Base-by-base conservation (phyloP, 2,329 filamentous ascomycete genomes). In the Cladosporium colombiae region DNA sequence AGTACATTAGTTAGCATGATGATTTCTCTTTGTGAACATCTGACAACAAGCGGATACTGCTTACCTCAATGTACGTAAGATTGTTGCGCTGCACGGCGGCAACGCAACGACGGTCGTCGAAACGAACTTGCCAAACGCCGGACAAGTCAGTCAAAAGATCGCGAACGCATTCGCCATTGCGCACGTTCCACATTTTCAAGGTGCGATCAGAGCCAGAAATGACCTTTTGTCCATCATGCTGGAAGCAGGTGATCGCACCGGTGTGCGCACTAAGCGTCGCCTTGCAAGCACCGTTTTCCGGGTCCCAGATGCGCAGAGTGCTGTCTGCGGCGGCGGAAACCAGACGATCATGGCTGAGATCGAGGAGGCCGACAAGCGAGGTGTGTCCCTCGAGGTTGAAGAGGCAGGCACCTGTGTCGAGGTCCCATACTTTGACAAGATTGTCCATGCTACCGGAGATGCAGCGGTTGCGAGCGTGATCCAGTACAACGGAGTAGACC, bases 391-490 rank as follows among this genome's bases (percentile, higher is more conserved):
- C 94, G 0, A 99, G 86, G 0, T 92, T 97, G 78, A 94, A 91
- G 13, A 98, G 82, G 71, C 93, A 91, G 0, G 89, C 82, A 0
- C 95, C 95, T 2, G 91, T 95, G 33, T 92, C 89, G 16, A 99
- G 84, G 67, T 94, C 95, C 95, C 95, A 99, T 14, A 99, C 94
- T 79, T 97, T 98, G 75, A 99, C 95, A 69, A 93, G 85, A 68
- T 95, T 97, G 77, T 99, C 95, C 95, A 99, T 99, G 7, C 93
- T 97, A 14, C 95, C 95, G 69, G 93, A 97, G 69, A 99, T 98
- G 79, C 95, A 99, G 49, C 94, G 90, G 74, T 96, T 96, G 66
- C 95, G 91, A 72, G 90, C 89, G 71, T 93, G 90, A 74, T 99
- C 95, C 25, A 98, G 82, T 10, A 99, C 95, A 10, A 99, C 95